phyloP scores from a whole-genome alignment of 2,329 filamentous ascomycete genomes.

The Fusarium praegraminearum region DNA sequence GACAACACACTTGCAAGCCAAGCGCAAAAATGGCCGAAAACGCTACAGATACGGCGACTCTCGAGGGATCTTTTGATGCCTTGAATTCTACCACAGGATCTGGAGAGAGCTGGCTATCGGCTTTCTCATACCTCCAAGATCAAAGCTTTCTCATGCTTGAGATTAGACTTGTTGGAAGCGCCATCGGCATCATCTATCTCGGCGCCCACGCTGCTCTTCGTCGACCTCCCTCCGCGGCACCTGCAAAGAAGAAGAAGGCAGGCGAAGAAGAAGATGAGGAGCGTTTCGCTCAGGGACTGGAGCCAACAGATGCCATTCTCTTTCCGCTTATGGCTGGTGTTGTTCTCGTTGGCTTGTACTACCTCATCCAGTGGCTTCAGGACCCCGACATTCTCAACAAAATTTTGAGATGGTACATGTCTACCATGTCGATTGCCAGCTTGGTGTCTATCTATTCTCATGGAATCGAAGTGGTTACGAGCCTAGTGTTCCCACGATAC shows the following conservation, averaged over 20 bases:
- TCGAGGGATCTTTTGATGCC: slow-evolving; percentile 45
- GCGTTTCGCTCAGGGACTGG: slow-evolving; percentile 62
- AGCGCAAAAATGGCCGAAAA: slow-evolving; percentile 44
- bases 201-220: slow-evolving; percentile 88
- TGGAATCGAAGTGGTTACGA: slow-evolving; percentile 70
- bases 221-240: slow-evolving; percentile 82
- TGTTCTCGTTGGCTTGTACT: slow-evolving; percentile 82
- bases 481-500: slow-evolving; percentile 78
- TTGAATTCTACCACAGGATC: slow-evolving; percentile 49
- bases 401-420: slow-evolving; percentile 86
- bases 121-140: slow-evolving; percentile 51
- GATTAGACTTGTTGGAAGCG: slow-evolving; percentile 68
- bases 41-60: slow-evolving; percentile 24
- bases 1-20: slow-evolving; percentile 5
- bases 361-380: slow-evolving; percentile 88
- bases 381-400: slow-evolving; percentile 86
- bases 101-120: slow-evolving; percentile 40
- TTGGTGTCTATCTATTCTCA: slow-evolving; percentile 81
- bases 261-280: slow-evolving; percentile 63
- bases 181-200: slow-evolving; percentile 85
- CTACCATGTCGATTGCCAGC: slow-evolving; percentile 80
- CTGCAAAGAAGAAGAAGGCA: slow-evolving; percentile 61
- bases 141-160: slow-evolving; percentile 61
- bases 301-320: slow-evolving; percentile 82
- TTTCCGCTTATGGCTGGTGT: slow-evolving; percentile 83